Conservation (phyloP, 1,284 basidiomycete genomes). For the Fistulinella cinereoalba region DNA sequence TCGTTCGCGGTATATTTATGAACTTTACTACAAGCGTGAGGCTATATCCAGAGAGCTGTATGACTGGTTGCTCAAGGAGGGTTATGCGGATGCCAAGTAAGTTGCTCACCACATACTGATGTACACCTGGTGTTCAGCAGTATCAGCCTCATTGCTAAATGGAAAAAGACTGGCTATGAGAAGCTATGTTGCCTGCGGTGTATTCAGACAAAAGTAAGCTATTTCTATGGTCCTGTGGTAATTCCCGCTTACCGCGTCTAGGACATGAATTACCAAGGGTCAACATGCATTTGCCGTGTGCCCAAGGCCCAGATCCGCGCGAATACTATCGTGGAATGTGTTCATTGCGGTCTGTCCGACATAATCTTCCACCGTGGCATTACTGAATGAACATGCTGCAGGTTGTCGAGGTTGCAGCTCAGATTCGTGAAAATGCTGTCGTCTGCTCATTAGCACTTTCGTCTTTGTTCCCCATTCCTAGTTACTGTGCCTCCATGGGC, state of each 20-base stretch:
- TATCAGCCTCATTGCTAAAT: slow-evolving; percentile 92
- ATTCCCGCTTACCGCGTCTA: slow-evolving; percentile 33
- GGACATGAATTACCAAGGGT: slow-evolving; percentile 99
- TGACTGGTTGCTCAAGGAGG: slow-evolving; percentile 97
- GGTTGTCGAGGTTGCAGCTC: slow-evolving; percentile 83
- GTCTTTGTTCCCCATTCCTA: too few species aligned
- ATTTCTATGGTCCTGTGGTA: slow-evolving; percentile 7
- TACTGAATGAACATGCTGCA: slow-evolving; percentile 27
- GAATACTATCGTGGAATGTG: slow-evolving; percentile 95
- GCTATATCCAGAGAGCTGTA: slow-evolving; percentile 93
- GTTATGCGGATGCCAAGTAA: slow-evolving; percentile 96
- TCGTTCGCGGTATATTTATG: slow-evolving; percentile 95
- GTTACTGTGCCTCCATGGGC: too few species aligned
- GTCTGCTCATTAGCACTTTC: too few species aligned
- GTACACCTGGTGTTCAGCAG: slow-evolving; percentile 8
- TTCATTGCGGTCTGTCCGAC: slow-evolving; percentile 82
- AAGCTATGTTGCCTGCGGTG: slow-evolving; percentile 97
- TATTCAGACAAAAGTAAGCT: slow-evolving; percentile 85
- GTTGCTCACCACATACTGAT: slow-evolving; percentile 34
- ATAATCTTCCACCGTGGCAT: slow-evolving; percentile 6
- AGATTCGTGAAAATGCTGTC: slow-evolving; percentile 55
- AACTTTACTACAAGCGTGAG: slow-evolving; percentile 98
- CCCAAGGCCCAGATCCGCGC: slow-evolving; percentile 90
- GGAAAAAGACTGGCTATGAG: slow-evolving; percentile 99
- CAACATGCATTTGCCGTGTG: slow-evolving; percentile 98